These are phyloP conservation scores for Phytophthora multivora DNA, from an alignment of 352 stramenopile species.

Conservation along the genomic window DNA sequence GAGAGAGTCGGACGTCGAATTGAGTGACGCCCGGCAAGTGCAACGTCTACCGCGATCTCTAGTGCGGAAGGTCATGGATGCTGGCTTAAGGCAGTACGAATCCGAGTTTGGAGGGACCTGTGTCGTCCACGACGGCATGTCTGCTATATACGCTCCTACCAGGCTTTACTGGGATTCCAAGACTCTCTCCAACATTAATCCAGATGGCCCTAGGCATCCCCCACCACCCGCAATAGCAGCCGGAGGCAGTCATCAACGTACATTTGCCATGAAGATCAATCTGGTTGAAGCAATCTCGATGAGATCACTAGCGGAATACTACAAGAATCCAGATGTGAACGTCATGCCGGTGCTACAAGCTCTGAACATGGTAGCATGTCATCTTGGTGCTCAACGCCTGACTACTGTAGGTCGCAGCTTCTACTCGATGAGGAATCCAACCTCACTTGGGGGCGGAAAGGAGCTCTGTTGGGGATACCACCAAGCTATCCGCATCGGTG, in stretches of 20 bases:
- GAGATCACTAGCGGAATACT: conserved; percentile 43
- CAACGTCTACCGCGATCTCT: conserved; percentile 40
- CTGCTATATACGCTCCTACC: conserved; percentile 47
- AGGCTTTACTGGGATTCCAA: conserved; percentile 46
- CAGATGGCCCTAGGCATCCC: conserved; percentile 22
- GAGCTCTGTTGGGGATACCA: conserved; percentile 76
- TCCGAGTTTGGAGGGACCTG: conserved; percentile 43
- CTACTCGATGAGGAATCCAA: conserved; percentile 67
- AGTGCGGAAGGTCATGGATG: conserved; percentile 58
- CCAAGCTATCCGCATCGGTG: conserved; percentile 57
- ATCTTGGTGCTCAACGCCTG: conserved; percentile 52
- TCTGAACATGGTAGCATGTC: conserved; percentile 61
- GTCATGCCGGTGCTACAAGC: conserved; percentile 64
- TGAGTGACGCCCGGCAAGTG: conserved; percentile 5
- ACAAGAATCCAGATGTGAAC: conserved; percentile 51
- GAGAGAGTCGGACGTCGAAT: conserved; percentile 40
- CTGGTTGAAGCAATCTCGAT: conserved; percentile 57
- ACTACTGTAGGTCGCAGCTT: conserved; percentile 66
- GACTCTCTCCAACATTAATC: conserved; percentile 49
- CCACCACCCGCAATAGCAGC: conserved; percentile 9
- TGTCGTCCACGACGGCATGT: conserved; percentile 59
- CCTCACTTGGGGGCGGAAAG: conserved; percentile 59
- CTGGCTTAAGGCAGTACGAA: conserved; percentile 45
- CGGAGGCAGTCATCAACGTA: conserved; percentile 36
- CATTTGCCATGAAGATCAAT: conserved; percentile 68